A percentile compares a stretch with the other conserved stretches of the same genome.
phyloP scores from a whole-genome alignment of 2,329 filamentous ascomycete species.

The Colletotrichum tanaceti region DNA sequence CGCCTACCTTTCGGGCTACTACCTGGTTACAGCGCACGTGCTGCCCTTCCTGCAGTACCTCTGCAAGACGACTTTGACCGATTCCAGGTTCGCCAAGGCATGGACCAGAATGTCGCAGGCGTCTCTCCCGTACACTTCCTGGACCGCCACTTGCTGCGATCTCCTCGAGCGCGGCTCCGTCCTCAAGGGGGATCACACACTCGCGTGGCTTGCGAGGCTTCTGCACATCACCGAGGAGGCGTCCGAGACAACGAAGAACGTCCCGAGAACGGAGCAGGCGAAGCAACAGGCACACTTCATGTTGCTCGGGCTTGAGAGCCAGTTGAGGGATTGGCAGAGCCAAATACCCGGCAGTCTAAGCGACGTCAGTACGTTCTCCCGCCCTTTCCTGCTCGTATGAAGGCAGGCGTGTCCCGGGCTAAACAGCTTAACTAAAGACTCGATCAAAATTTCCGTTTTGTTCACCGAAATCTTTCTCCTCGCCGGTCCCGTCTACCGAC shows the following conservation, averaged over 20 bases:
- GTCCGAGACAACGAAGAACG: constrained; percentile 47
- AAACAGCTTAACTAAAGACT: background rate
- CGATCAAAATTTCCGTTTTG: constrained; percentile 39
- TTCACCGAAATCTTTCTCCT: constrained; percentile 54
- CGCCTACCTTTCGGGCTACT: constrained; percentile 60
- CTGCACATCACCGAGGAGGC: constrained; percentile 56
- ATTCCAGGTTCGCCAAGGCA: constrained; percentile 51
- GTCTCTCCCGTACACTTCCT: constrained; percentile 52
- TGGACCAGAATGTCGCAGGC: constrained; percentile 53
- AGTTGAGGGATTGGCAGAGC: constrained; percentile 56
- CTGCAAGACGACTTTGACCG: constrained; percentile 32
- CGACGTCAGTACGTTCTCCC: constrained; percentile 34
- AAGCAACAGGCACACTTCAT: constrained; percentile 58
- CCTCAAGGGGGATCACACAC: constrained; percentile 54
- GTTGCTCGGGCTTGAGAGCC: constrained; percentile 60
- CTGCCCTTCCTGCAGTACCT: constrained; percentile 31
- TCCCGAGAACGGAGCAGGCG: constrained; percentile 44
- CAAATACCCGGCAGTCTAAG: constrained; percentile 46
- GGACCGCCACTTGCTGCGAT: constrained; percentile 59
- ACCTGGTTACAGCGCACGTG: constrained; percentile 56
- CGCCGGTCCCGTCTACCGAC: constrained; percentile 48
- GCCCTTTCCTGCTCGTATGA: constrained; percentile 46
- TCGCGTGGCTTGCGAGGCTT: constrained; percentile 58
- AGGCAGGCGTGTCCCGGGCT: constrained; percentile 32
- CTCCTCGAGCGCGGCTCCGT: constrained; percentile 53